phyloP scores from a whole-genome alignment of 2,329 filamentous ascomycete genomes.

The Gyromitra esculenta region DNA sequence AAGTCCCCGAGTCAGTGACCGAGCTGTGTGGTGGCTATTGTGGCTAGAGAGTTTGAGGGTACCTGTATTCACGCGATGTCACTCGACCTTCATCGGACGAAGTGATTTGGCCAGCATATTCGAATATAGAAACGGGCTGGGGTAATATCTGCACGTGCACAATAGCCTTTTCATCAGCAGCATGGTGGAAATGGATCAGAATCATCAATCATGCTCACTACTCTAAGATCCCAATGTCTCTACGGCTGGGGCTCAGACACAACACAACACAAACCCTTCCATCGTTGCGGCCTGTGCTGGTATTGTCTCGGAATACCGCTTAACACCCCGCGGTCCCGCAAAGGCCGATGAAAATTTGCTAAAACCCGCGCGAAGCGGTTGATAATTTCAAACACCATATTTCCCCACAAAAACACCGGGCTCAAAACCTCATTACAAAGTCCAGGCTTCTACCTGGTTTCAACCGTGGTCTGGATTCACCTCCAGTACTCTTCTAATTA shows the following conservation, averaged over 20 bases:
- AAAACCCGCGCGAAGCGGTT: slow-evolving; percentile 28
- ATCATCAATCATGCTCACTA: not conserved
- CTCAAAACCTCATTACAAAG: slow-evolving; percentile 10
- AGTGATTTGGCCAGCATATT: not conserved
- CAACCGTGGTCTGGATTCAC: slow-evolving; percentile 5
- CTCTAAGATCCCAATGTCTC: slow-evolving; percentile 2
- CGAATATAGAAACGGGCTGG: not conserved
- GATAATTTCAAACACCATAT: slow-evolving; percentile 16
- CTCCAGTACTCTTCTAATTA: not conserved
- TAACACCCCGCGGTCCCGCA: not conserved
- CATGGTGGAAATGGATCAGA: not conserved
- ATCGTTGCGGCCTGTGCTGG: slow-evolving; percentile 26
- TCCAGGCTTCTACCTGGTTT: slow-evolving; percentile 16
- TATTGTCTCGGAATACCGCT: slow-evolving; percentile 19
- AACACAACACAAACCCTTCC: not conserved
- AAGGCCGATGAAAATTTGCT: slow-evolving; percentile 12
- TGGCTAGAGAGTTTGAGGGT: not conserved
- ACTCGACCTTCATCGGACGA: slow-evolving; percentile 9
- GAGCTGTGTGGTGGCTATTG: not conserved
- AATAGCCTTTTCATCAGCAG: not conserved
- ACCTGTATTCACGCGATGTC: slow-evolving; percentile 26
- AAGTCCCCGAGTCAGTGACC: slow-evolving; percentile 2
- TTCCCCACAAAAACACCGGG: not conserved
- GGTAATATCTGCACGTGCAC: not conserved
- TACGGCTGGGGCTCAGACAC: not conserved